These are phyloP conservation scores for Pseudofabraea citricarpa DNA, from an alignment of 2,329 filamentous ascomycete genomes.

Conservation along the genomic window DNA sequence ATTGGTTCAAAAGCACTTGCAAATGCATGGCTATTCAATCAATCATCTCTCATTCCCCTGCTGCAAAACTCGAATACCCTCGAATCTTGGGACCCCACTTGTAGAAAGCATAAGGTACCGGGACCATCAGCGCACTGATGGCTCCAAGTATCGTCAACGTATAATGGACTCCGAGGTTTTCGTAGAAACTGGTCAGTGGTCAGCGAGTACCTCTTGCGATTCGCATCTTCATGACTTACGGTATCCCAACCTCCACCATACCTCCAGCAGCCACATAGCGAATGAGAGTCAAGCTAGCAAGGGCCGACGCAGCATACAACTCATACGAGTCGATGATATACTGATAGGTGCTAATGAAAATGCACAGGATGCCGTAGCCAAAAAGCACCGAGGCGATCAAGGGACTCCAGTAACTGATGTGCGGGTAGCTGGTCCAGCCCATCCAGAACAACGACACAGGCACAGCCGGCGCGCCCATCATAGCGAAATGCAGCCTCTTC, in stretches of 20 bases:
- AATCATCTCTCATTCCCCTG: no score
- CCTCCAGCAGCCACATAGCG: conserved; percentile 34
- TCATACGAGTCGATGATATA: conserved; percentile 39
- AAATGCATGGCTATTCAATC: no score
- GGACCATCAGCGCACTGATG: conserved; percentile 32
- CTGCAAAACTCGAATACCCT: neutral
- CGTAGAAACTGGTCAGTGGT: conserved; percentile 23
- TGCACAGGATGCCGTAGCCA: conserved; percentile 35
- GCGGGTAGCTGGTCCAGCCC: conserved; percentile 36
- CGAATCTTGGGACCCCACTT: conserved; percentile 22
- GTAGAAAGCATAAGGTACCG: conserved; percentile 36
- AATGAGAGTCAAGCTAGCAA: conserved; percentile 32
- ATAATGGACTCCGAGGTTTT: conserved; percentile 31
- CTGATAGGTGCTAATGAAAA: conserved; percentile 36
- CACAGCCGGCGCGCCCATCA: conserved; percentile 33
- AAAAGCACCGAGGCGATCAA: conserved; percentile 33
- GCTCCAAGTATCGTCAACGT: conserved; percentile 34
- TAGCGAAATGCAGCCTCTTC: conserved; percentile 34
- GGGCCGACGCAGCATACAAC: conserved; percentile 30
- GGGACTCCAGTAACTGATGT: conserved; percentile 36
- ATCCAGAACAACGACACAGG: conserved; percentile 41
- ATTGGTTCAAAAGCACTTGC: neutral
- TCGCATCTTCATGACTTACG: conserved; percentile 8
- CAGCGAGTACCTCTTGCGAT: neutral
- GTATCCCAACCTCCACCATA: conserved; percentile 24